Evolutionary conservation across 1,139 yeast genomes (phyloP).

Genomic region (Hyphopichia burtonii): DNA sequence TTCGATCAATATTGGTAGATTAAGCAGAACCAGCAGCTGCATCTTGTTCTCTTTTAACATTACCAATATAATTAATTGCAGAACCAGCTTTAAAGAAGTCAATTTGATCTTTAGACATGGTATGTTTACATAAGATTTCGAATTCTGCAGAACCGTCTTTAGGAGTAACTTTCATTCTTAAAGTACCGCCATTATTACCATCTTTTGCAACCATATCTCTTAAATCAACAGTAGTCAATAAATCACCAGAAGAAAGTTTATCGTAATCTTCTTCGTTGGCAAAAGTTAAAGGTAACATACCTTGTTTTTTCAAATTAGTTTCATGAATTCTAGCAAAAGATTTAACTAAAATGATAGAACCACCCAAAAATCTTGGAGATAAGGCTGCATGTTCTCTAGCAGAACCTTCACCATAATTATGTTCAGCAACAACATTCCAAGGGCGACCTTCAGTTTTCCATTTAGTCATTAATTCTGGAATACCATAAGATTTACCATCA

Average conservation of each 20-base stretch:
- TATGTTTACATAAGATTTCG: slow-evolving; percentile 78
- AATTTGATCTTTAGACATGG: slow-evolving; percentile 95
- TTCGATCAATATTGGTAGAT: neutral
- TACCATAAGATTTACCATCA: slow-evolving; percentile 73
- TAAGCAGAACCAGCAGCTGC: slow-evolving; percentile 3
- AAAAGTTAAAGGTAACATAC: slow-evolving; percentile 91
- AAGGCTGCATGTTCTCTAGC: slow-evolving; percentile 99
- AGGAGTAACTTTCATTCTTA: slow-evolving; percentile 72
- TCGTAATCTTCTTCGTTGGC: slow-evolving; percentile 90
- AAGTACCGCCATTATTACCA: slow-evolving; percentile 84
- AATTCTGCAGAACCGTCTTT: slow-evolving; percentile 64
- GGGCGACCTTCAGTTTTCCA: slow-evolving; percentile 86
- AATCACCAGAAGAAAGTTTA: slow-evolving; percentile 70
- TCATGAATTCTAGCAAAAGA: slow-evolving; percentile 91
- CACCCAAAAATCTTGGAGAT: slow-evolving; percentile 92
- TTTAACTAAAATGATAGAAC: slow-evolving; percentile 82
- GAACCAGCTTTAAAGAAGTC: slow-evolving; percentile 97
- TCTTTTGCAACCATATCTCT: slow-evolving; percentile 73
- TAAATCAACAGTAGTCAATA: slow-evolving; percentile 74
- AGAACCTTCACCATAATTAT: slow-evolving; percentile 98
- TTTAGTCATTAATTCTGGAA: slow-evolving; percentile 95
- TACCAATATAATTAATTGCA: slow-evolving; percentile 91
- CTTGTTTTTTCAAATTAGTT: slow-evolving; percentile 92
- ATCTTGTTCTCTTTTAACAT: slow-evolving; percentile 39
- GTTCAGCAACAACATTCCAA: slow-evolving; percentile 96